These are phyloP conservation scores for Diospyros lotus DNA, from an alignment of 148 eudicot species.

Conservation along the genomic window DNA sequence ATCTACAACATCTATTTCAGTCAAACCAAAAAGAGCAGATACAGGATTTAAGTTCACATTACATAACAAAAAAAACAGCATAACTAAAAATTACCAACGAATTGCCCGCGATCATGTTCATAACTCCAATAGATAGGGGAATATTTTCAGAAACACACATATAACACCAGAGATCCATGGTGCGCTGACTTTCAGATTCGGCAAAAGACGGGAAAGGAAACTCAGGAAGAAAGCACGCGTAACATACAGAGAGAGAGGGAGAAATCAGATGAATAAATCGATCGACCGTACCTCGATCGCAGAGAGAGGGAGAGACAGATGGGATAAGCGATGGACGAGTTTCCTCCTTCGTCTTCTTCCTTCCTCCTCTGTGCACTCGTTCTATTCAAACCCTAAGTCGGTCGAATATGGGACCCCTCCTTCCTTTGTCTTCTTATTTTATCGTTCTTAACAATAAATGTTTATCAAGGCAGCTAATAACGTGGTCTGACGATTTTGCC, in stretches of 20 bases:
- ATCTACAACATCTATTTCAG: too few species aligned
- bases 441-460: too few species aligned
- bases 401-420: not conserved
- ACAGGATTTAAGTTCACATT: too few species aligned
- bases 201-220: not conserved
- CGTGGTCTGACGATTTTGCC: not conserved
- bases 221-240: not conserved
- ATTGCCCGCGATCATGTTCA: conserved; percentile 3
- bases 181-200: conserved; percentile 4
- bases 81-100: not conserved
- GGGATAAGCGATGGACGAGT: not conserved
- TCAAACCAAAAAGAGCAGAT: too few species aligned
- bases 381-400: not conserved
- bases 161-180: not conserved
- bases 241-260: not conserved
- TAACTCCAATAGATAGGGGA: not conserved
- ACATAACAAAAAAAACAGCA: not conserved
- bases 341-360: not conserved
- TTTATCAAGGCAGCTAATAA: not conserved
- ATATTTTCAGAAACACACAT: not conserved
- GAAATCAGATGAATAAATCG: not conserved
- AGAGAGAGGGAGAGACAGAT: not conserved
- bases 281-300: not conserved
- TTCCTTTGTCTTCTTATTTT: not conserved
- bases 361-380: not conserved